Evolutionary conservation across 2,329 filamentous ascomycete species (phyloP).

Genomic region (Dactylellina sp.): DNA sequence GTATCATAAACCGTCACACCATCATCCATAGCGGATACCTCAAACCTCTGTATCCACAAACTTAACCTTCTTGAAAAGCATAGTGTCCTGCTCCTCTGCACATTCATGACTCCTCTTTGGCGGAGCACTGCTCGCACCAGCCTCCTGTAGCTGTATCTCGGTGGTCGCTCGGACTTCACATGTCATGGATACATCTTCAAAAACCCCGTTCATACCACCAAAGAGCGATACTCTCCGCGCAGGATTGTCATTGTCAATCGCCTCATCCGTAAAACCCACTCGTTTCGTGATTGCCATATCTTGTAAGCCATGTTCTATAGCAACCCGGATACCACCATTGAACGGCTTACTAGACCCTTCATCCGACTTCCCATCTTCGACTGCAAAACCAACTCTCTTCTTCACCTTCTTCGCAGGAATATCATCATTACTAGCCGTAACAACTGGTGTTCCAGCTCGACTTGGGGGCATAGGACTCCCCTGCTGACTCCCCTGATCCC

Average conservation of each 20-base stretch:
- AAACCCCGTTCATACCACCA: constrained; percentile 18
- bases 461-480: neutral
- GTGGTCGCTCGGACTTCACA: neutral
- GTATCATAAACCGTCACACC: too few species aligned
- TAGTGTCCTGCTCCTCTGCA: constrained; percentile 12
- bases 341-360: too few species aligned
- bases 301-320: too few species aligned
- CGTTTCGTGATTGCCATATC: too few species aligned
- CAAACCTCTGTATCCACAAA: constrained; percentile 33
- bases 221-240: constrained; percentile 20
- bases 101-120: constrained; percentile 22
- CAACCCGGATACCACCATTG: too few species aligned
- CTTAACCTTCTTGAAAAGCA: constrained; percentile 15
- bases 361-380: constrained; percentile 6
- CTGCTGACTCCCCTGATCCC: neutral
- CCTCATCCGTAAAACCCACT: too few species aligned
- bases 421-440: neutral
- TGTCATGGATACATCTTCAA: constrained; percentile 4
- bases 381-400: constrained; percentile 26
- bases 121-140: neutral
- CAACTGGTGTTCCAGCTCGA: constrained; percentile 7
- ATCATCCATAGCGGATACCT: too few species aligned
- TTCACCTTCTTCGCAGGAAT: constrained; percentile 5
- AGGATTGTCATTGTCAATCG: neutral
- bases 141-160: neutral